Evolutionary conservation across 2,329 filamentous ascomycete species (phyloP), one percentile per base, ranked within the genome.

Genomic region (Neonectria neomacrospora): DNA sequence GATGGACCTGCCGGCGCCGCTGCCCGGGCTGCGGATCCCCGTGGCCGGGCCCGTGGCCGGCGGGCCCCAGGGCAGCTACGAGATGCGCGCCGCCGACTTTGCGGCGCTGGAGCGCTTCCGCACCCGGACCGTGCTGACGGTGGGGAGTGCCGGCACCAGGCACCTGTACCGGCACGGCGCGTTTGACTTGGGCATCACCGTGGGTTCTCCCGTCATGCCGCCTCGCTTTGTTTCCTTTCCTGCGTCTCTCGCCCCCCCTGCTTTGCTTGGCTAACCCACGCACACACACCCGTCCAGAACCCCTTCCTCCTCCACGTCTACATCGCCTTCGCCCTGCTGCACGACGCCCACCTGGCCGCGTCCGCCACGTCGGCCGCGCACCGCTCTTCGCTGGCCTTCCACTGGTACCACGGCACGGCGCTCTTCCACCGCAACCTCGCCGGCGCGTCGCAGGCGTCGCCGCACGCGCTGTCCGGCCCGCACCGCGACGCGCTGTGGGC

Each of bases 231-330:
- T n/a, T 26, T 39, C 3, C 10, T 22, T 26, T 44, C 52, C 14
- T 50, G 41, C 20, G 37, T 56, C 14, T 30, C 5, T 30, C 6
- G n/a, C n/a, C 8, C 28, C 56, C 16, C 59, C 23, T 26, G 23
- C 23, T 26, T 26, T 26, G n/a, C n/a, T 37, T 68, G 58, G 53
- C 61, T 20, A 9, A 64, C 34, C 1, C 30, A 74, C n/a, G n/a
- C n/a, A n/a, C n/a, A n/a, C n/a, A n/a, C n/a, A n/a, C 50, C 64
- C 50, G 12, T 30, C 3, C 32, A 84, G 82, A 76, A 85, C 52
- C 79, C 82, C 0, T 87, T 84, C 58, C 76, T 89, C 5, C 81
- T 87, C 76, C 86, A 89, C 71, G 77, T 83, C 50, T 78, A 87
- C 18, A 76, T 88, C 30, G 79, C 83, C 20, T 68, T 88, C 22